phyloP scores from a whole-genome alignment of 228 moss, liverwort and hornwort species.

The Sphagnum fallax region DNA sequence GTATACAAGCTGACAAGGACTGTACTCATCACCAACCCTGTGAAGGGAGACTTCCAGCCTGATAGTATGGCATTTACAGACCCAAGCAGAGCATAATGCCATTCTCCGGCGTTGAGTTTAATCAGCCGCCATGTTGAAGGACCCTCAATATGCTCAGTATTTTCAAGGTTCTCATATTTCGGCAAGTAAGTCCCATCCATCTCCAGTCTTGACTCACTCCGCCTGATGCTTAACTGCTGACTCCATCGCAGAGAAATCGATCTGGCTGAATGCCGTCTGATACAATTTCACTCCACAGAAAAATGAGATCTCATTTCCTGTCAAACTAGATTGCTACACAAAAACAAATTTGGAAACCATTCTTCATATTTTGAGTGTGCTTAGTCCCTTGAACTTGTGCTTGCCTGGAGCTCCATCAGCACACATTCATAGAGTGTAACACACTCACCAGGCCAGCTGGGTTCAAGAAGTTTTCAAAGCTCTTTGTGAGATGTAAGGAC shows the following conservation, averaged over 20 bases:
- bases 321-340: background rate
- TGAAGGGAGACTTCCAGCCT: conserved; percentile 2
- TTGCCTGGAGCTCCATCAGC: too few species aligned
- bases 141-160: background rate
- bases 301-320: background rate
- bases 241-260: conserved; percentile 1
- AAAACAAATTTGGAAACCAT: background rate
- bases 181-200: background rate
- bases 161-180: background rate
- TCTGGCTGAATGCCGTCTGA: background rate
- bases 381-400: too few species aligned
- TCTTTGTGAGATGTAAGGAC: too few species aligned
- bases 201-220: background rate
- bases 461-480: too few species aligned
- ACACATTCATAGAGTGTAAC: too few species aligned
- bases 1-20: background rate
- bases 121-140: background rate
- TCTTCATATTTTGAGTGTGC: background rate
- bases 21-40: conserved; percentile 1
- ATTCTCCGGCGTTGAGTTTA: background rate
- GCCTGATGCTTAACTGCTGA: background rate
- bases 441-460: too few species aligned
- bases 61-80: conserved; percentile 1
- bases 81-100: background rate
- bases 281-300: background rate